Evolutionary conservation across 2,329 filamentous ascomycete genomes (phyloP).

Genomic region (Pseudohalonectria lignicola): DNA sequence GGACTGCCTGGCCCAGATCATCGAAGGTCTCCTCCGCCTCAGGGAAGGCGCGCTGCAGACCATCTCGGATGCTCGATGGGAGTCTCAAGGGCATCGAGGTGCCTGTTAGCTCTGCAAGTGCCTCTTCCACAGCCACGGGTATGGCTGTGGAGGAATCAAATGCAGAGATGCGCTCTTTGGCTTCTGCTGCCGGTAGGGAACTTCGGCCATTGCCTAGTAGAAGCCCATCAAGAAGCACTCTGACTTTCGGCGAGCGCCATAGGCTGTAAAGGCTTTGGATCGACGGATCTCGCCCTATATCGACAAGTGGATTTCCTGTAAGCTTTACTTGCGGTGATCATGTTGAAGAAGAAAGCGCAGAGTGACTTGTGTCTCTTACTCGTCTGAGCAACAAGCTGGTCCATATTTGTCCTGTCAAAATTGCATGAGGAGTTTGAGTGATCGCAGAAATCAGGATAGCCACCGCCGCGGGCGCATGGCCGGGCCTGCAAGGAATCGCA

Average conservation of each 20-base stretch:
- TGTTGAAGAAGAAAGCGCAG: no score
- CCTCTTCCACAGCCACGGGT: neutral
- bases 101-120: neutral
- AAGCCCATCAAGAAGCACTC: neutral
- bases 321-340: no score
- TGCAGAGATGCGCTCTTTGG: neutral
- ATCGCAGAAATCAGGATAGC: no score
- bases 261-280: neutral
- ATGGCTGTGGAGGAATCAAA: neutral
- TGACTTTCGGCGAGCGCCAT: neutral
- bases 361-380: no score
- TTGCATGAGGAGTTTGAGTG: no score
- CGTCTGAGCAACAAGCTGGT: no score
- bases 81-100: neutral
- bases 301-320: neutral
- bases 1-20: neutral
- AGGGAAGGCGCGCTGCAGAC: neutral
- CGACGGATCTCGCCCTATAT: neutral
- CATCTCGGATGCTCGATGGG: neutral
- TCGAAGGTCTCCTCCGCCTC: neutral
- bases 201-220: neutral
- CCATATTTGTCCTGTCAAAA: no score
- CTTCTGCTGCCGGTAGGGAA: no score
- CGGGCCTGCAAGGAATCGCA: no score
- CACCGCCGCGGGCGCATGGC: no score